Evolutionary conservation across 2,329 filamentous ascomycete species (phyloP), one percentile per base, ranked within the genome.

Genomic region (Penicillium sp.): DNA sequence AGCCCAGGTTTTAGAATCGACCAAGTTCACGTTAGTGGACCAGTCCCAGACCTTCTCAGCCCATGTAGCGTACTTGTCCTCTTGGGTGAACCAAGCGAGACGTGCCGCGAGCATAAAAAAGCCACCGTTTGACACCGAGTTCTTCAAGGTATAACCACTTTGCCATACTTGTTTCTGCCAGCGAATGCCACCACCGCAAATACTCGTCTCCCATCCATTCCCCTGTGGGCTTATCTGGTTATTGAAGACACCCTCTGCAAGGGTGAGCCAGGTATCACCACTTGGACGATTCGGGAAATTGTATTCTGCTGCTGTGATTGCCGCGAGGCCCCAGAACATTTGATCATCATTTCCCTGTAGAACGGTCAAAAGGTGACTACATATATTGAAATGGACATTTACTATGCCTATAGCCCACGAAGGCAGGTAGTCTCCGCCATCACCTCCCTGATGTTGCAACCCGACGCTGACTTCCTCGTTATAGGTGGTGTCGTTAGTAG

Each of bases 101-200:
- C 88, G 84, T 0, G 89, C 87, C 2, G 86, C 85, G 9, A 94
- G 78, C 64, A 90, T 86, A 69, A 92, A 90, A 67, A 92, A 84
- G 24, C 84, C 86, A 38, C 87, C 88, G 69, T 92, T 92, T 57
- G 84, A 84, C 60, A 90, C 82, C n/a, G 84, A 81, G 74, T 92
- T 91, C 72, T 90, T 92, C 79, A 94, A 92, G 66, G 84, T 79
- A 68, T 90, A 84, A 5, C 89, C 89, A 57, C 84, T 83, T 67
- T 94, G 92, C 20, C 16, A 35, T 10, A 16, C 13, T 16, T 16
- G 6, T n/a, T n/a, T 35, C 16, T 35, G 33, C 33, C 33, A 35
- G 33, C 33, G 33, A 14, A 35, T 2, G 16, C 33, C 33, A 35
- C 33, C 33, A 2, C 33, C 33, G 16, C 33, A 35, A 14, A 16